Evolutionary conservation across 305 asterid species (phyloP).

Genomic region (Caryopteris hybrid): DNA sequence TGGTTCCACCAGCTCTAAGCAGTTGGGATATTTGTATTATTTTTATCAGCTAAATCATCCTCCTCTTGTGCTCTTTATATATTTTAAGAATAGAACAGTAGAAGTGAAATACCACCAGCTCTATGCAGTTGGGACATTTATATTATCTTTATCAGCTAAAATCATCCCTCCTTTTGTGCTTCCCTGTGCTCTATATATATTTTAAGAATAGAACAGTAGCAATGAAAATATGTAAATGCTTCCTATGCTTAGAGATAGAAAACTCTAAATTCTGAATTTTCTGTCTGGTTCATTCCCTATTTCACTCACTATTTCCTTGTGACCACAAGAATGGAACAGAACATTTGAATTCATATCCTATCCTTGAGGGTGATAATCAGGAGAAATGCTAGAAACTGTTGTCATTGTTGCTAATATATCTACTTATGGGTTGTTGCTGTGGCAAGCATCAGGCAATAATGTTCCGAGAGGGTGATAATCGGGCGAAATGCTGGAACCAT

Average conservation of each 20-base stretch:
- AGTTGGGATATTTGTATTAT: neutral
- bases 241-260: neutral
- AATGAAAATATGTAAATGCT: neutral
- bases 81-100: too few species aligned
- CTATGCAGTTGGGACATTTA: too few species aligned
- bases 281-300: neutral
- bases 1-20: neutral
- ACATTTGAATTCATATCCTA: neutral
- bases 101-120: too few species aligned
- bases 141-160: too few species aligned
- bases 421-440: neutral
- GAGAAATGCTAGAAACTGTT: neutral
- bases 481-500: slow-evolving; percentile 9
- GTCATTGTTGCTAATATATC: too few species aligned
- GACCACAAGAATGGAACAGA: neutral
- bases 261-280: neutral
- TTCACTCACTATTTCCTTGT: neutral
- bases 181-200: too few species aligned
- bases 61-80: too few species aligned
- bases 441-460: too few species aligned
- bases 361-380: neutral
- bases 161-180: too few species aligned
- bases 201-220: too few species aligned
- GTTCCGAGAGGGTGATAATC: neutral
- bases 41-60: slow-evolving; percentile 6